Percentiles rank a stretch among this genome's conserved stretches.
phyloP scores from a whole-genome alignment of 2,329 filamentous ascomycete genomes.

The Talaromyces marneffei region DNA sequence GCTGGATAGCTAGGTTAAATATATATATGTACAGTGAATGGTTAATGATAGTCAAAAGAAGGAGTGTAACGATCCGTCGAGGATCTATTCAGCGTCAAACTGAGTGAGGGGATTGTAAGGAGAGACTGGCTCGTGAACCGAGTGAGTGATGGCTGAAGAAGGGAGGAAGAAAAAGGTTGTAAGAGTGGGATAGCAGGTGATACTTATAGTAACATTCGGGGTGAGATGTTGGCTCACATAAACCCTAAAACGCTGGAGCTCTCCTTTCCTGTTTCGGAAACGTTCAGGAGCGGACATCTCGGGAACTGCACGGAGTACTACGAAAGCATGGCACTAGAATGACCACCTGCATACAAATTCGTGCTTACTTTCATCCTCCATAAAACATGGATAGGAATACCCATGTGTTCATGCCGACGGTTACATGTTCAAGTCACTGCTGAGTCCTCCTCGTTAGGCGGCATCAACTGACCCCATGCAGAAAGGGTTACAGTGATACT shows the following conservation, averaged over 20 bases:
- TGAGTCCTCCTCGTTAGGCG: background rate
- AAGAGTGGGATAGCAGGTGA: background rate
- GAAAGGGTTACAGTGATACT: slow-evolving; percentile 1
- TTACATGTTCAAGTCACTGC: slow-evolving; percentile 4
- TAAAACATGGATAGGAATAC: background rate
- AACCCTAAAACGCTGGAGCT: background rate
- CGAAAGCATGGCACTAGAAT: background rate
- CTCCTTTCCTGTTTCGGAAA: background rate
- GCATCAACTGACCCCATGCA: slow-evolving; percentile 1
- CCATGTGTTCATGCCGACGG: background rate
- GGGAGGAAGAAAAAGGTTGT: background rate
- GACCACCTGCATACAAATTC: background rate
- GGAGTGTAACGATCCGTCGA: slow-evolving; percentile 15
- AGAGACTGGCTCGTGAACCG: slow-evolving; percentile 4
- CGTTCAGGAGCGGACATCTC: background rate
- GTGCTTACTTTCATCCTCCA: background rate
- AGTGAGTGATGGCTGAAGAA: slow-evolving; percentile 1
- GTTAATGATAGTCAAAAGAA: slow-evolving; percentile 3
- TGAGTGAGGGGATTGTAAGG: slow-evolving; percentile 5
- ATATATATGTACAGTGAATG: slow-evolving; percentile 15
- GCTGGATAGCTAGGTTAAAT: background rate
- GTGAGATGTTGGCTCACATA: background rate
- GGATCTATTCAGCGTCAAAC: slow-evolving; percentile 15
- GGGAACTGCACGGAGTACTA: background rate
- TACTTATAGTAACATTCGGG: slow-evolving; percentile 4